These are phyloP conservation scores for Nelumbo lutea DNA, from an alignment of 164 flowering plant genomes.

Conservation along the genomic window DNA sequence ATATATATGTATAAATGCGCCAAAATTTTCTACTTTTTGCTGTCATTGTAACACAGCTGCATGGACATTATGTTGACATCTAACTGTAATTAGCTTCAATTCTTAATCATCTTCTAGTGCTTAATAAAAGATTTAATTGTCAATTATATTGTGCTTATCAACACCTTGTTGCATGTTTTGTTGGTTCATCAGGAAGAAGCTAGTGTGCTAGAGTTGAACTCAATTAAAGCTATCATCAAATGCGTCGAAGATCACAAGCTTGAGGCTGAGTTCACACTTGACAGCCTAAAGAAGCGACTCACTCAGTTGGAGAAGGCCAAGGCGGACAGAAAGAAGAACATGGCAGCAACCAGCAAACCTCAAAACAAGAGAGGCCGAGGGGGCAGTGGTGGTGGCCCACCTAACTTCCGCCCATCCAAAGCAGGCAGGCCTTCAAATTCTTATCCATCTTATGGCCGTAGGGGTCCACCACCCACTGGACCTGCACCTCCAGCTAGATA, in stretches of 20 bases:
- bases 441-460: conserved; percentile 26
- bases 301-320: conserved; percentile 46
- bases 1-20: background rate
- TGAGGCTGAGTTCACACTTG: conserved; percentile 42
- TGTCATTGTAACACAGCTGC: background rate
- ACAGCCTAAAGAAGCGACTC: conserved; percentile 36
- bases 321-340: conserved; percentile 39
- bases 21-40: background rate
- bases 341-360: conserved; percentile 24
- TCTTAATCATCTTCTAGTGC: too few species aligned
- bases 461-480: conserved; percentile 20
- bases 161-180: background rate
- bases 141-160: too few species aligned
- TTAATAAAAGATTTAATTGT: too few species aligned
- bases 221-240: conserved; percentile 46
- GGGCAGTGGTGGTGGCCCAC: conserved; percentile 22
- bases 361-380: conserved; percentile 37
- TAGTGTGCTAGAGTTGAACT: conserved; percentile 33
- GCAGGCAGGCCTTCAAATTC: conserved; percentile 27
- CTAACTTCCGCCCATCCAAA: conserved; percentile 37
- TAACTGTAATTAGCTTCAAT: background rate
- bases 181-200: conserved; percentile 38
- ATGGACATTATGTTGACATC: background rate
- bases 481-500: conserved; percentile 34
- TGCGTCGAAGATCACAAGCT: conserved; percentile 66